Evolutionary conservation across 352 stramenopile species (phyloP), one percentile per base, ranked within the genome.

Genomic region (Thraustotheca clavata): DNA sequence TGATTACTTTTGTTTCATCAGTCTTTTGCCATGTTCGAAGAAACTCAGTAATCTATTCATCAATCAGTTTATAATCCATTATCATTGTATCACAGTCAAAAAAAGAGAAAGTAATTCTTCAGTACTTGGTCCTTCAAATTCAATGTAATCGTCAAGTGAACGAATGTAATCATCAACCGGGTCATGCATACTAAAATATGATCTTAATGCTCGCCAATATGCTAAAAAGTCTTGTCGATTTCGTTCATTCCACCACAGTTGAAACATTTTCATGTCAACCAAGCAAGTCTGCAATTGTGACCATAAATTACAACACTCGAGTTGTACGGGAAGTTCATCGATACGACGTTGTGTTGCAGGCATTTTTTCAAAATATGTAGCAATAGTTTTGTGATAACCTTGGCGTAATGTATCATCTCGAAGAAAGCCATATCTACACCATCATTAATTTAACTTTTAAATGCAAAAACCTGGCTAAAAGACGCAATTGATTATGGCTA

Each of bases 251-350:
- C 84, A 91, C 84, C 84, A 93, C 29, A 91, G 69, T 59, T 88
- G 84, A 55, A 91, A 93, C 82, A 91, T 90, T 59, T 85, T 83
- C 60, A 93, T 89, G 54, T 91, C 83, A n/a, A 90, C 80, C 6
- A 93, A 76, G 22, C 75, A 67, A 20, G 52, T 76, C 55, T 91
- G 80, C 9, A 93, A 73, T 11, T 80, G 72, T 16, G 67, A 62
- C 84, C 84, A 93, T 67, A 85, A 69, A 2, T 62, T 66, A 20
- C 84, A 93, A 7, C 84, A 77, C 68, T 90, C 84, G 32, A 91
- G 60, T 35, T 93, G 84, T 59, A 93, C 79, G 0, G 84, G 84
- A 8, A 93, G 68, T 60, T 91, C 84, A 50, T 91, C 80, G 12
- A 93, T 67, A n/a, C 82, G 80, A 0, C 80, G 80, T 43, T 93